A percentile compares a stretch with the other conserved stretches of the same genome.
phyloP scores from a whole-genome alignment of 2,329 filamentous ascomycete genomes.

The Trichoderma hamatum region DNA sequence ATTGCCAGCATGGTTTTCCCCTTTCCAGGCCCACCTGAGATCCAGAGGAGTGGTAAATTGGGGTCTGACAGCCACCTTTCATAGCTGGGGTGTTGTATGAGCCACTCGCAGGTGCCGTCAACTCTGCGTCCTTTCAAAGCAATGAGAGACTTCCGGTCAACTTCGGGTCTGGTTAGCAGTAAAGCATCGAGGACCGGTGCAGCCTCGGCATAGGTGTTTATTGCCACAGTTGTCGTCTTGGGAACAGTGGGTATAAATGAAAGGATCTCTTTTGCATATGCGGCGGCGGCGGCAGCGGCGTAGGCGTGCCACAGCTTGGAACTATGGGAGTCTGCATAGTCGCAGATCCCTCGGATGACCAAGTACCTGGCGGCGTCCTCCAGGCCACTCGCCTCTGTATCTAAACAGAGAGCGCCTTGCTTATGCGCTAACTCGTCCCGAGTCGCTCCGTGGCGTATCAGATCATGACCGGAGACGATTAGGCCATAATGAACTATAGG shows the following conservation, averaged over 20 bases:
- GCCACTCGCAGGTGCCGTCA: slow-evolving; percentile 15
- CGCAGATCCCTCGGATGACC: slow-evolving; percentile 8
- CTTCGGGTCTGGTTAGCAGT: neutral
- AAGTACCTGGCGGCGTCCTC: slow-evolving; percentile 4
- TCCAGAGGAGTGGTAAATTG: slow-evolving; percentile 6
- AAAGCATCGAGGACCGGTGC: slow-evolving; percentile 9
- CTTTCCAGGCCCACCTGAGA: slow-evolving; percentile 11
- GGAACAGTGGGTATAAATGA: neutral
- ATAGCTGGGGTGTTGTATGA: slow-evolving; percentile 12
- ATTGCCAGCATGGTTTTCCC: slow-evolving; percentile 18
- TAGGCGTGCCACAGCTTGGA: slow-evolving; percentile 13
- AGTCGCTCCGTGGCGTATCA: neutral
- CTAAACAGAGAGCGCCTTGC: slow-evolving; percentile 9
- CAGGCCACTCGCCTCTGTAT: neutral
- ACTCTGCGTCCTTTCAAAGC: slow-evolving; percentile 14
- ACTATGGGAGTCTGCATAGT: slow-evolving; percentile 7
- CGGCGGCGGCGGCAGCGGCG: neutral
- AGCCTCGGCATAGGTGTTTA: slow-evolving; percentile 9
- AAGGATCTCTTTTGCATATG: slow-evolving; percentile 13
- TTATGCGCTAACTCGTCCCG: slow-evolving; percentile 5
- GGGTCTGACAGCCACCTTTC: neutral
- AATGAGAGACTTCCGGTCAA: slow-evolving; percentile 9
- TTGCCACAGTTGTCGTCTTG: slow-evolving; percentile 6
- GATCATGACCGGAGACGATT: neutral
- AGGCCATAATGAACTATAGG: slow-evolving; percentile 3